Evolutionary conservation across 2,329 filamentous ascomycete species (phyloP), one percentile per base, ranked within the genome.

Genomic region (Aspergillus floridensis): DNA sequence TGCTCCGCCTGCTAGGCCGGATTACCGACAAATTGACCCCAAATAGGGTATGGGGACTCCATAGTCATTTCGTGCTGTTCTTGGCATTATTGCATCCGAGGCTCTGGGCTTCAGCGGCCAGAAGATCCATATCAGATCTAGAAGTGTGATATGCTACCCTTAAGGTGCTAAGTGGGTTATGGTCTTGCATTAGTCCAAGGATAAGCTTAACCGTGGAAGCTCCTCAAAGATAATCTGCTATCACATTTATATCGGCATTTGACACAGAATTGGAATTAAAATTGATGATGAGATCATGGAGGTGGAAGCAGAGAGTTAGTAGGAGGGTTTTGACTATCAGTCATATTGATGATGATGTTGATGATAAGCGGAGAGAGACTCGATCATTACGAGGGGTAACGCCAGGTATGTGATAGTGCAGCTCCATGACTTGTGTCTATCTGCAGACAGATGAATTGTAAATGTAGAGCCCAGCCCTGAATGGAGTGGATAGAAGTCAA

Each of bases 1-100:
- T 61, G 47, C 56, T 61, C 59, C 59, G 59, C 41, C 26, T 48
- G 19, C 53, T 56, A 58, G 32, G 51, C 53, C 59, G 59, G 55
- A 58, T 53, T 56, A 47, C 56, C 56, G 59, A 61, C 51, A 29
- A 44, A 14, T 58, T 47, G 47, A 21, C n/a, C 21, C 49, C 24
- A 21, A 22, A 35, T n/a, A 19, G 47, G 26, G 48, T 6, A 50
- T 51, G 16, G 29, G 52, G 14, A 52, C 24, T 38, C 50, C 8
- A 26, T 29, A 56, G 44, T 8, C 38, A 46, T 32, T 31, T 46
- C 26, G 5, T 10, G 29, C 6, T 55, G 53, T 44, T 48, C 53
- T 55, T 55, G 53, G 53, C 53, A 31, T 21, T 44, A 11, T 26
- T 47, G 53, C 26, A 48, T 29, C 31, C 26, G 51, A 53, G 35